Evolutionary conservation across 2,329 filamentous ascomycete species (phyloP).

Genomic region (Paraphoma chrysanthemicola): DNA sequence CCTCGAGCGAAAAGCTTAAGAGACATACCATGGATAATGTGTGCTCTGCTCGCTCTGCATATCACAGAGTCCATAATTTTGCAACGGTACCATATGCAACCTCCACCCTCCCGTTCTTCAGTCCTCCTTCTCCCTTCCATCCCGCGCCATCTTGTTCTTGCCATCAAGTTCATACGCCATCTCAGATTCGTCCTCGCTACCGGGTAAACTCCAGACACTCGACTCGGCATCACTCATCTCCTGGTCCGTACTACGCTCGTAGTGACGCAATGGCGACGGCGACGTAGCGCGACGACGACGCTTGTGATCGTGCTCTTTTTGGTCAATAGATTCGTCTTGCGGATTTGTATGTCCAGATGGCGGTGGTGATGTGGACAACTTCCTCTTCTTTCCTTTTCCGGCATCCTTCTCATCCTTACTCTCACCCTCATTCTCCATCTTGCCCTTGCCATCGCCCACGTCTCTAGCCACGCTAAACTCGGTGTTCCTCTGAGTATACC

Average conservation of each 20-base stretch:
- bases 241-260: not conserved
- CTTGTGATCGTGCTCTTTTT: not conserved
- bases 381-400: not conserved
- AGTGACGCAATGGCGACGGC: not conserved
- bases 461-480: not conserved
- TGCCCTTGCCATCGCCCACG: not conserved
- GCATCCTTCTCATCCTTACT: not conserved
- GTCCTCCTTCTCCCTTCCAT: too few species aligned
- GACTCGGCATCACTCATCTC: slow-evolving; percentile 10
- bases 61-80: not conserved
- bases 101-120: too few species aligned
- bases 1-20: too few species aligned
- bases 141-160: not conserved
- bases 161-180: not conserved
- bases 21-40: not conserved
- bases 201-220: slow-evolving; percentile 13
- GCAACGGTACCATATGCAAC: too few species aligned
- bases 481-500: not conserved
- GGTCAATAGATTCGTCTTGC: not conserved
- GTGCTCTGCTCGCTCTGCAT: not conserved
- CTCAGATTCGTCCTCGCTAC: not conserved
- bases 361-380: not conserved
- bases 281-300: not conserved
- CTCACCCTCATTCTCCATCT: not conserved
- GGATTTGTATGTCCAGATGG: too few species aligned